Evolutionary conservation across 805 yeast species (phyloP).

Genomic region (Maudiozyma turicensis): DNA sequence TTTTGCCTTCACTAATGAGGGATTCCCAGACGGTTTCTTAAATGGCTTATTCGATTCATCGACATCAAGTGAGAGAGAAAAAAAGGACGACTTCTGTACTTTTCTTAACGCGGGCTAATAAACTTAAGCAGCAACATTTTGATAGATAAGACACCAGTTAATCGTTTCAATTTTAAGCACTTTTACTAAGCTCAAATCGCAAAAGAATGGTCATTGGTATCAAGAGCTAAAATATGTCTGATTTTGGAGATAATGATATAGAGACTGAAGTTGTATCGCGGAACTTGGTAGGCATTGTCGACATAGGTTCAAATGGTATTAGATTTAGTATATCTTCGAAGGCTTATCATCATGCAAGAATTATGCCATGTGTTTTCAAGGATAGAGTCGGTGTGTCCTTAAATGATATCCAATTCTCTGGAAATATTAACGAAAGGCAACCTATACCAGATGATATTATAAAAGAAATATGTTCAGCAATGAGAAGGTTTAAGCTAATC

Average conservation of each 20-base stretch:
- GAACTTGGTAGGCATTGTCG: constrained; percentile 56
- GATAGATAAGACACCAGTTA: neutral
- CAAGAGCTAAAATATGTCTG: constrained; percentile 13
- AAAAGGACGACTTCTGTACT: too few species aligned
- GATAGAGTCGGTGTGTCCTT: constrained; percentile 63
- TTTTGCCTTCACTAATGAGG: too few species aligned
- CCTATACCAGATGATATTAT: constrained; percentile 53
- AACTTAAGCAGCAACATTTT: neutral
- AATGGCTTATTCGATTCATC: too few species aligned
- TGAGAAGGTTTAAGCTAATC: constrained; percentile 57
- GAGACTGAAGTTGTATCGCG: constrained; percentile 51
- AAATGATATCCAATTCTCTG: constrained; percentile 47
- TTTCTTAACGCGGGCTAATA: too few species aligned
- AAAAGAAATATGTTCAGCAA: constrained; percentile 48
- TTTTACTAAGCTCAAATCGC: neutral
- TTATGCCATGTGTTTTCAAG: constrained; percentile 69
- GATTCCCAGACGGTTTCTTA: too few species aligned
- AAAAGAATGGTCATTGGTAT: neutral
- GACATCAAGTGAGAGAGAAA: too few species aligned
- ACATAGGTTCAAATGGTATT: constrained; percentile 69
- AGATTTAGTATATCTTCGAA: constrained; percentile 63
- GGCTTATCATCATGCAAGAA: constrained; percentile 60
- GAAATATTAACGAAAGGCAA: constrained; percentile 27
- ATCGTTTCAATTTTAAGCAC: neutral
- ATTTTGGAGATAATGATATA: constrained; percentile 21